Evolutionary conservation across 2,329 filamentous ascomycete genomes (phyloP).

Genomic region (Teratosphaeria epicoccoides): DNA sequence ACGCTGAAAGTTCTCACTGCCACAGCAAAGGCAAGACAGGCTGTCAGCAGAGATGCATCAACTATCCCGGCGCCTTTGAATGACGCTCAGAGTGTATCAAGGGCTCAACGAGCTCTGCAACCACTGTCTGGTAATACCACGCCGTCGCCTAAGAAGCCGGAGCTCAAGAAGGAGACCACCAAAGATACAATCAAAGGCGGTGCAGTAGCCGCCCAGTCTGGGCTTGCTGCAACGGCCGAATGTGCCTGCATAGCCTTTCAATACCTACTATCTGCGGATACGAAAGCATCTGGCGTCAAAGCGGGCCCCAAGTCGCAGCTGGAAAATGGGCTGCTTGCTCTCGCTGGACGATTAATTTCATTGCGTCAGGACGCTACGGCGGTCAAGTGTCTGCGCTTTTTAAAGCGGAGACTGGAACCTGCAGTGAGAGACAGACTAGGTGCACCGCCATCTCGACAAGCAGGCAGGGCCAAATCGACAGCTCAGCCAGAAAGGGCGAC

Average conservation of each 20-base stretch:
- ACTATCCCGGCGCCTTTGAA: neutral
- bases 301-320: conserved; percentile 55
- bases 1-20: conserved; percentile 60
- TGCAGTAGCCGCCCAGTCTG: neutral
- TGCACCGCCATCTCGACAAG: neutral
- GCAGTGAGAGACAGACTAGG: conserved; percentile 28
- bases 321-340: conserved; percentile 61
- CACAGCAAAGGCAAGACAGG: conserved; percentile 42
- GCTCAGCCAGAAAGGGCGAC: conserved; percentile 29
- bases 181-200: neutral
- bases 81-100: neutral
- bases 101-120: conserved; percentile 20
- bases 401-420: conserved; percentile 51
- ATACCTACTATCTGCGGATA: conserved; percentile 50
- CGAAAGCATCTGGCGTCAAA: conserved; percentile 39
- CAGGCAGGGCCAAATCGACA: neutral
- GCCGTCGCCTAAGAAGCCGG: conserved; percentile 33
- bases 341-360: conserved; percentile 55
- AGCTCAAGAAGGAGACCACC: neutral
- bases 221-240: conserved; percentile 48
- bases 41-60: neutral
- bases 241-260: conserved; percentile 59
- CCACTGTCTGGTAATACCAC: conserved; percentile 36
- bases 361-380: conserved; percentile 58
- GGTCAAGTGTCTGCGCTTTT: conserved; percentile 53